Evolutionary conservation across 2,329 filamentous ascomycete species (phyloP).

Genomic region (Penicillium janthinellum): DNA sequence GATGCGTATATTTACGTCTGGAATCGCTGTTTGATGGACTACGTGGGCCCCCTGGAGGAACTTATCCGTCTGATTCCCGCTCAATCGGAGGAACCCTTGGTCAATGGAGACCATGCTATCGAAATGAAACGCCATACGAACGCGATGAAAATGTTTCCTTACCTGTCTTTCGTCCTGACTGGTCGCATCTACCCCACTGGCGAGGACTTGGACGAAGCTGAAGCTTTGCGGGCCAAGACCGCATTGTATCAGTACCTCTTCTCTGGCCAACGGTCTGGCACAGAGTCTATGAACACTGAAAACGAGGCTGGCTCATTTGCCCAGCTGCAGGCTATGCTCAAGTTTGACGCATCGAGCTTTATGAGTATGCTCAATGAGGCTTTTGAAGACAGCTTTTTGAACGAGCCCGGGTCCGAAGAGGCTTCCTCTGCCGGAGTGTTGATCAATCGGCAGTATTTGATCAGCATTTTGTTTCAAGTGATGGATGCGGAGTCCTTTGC

Average conservation of each 20-base stretch:
- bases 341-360: conserved; percentile 88
- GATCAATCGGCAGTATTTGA: conserved; percentile 87
- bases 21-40: conserved; percentile 88
- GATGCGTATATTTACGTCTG: conserved; percentile 96
- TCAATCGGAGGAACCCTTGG: conserved; percentile 23
- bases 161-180: conserved; percentile 87
- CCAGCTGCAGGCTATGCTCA: conserved; percentile 79
- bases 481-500: conserved; percentile 75
- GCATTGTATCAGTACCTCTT: conserved; percentile 94
- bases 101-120: conserved; percentile 54
- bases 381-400: conserved; percentile 92
- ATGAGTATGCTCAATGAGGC: conserved; percentile 95
- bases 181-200: conserved; percentile 90
- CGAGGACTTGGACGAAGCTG: conserved; percentile 69
- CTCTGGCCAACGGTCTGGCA: conserved; percentile 62
- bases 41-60: conserved; percentile 86
- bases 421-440: conserved; percentile 59
- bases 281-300: conserved; percentile 26
- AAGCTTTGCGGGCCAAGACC: conserved; percentile 75
- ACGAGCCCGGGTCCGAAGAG: conserved; percentile 69
- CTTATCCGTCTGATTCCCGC: conserved; percentile 58
- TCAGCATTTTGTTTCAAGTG: conserved; percentile 86
- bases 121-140: conserved; percentile 60
- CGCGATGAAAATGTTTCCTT: conserved; percentile 90
- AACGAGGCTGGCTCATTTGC: conserved; percentile 76